Evolutionary conservation across 495 filamentous ascomycete genomes (phyloP).

Genomic region (Melanomma pulvis-pyrius): DNA sequence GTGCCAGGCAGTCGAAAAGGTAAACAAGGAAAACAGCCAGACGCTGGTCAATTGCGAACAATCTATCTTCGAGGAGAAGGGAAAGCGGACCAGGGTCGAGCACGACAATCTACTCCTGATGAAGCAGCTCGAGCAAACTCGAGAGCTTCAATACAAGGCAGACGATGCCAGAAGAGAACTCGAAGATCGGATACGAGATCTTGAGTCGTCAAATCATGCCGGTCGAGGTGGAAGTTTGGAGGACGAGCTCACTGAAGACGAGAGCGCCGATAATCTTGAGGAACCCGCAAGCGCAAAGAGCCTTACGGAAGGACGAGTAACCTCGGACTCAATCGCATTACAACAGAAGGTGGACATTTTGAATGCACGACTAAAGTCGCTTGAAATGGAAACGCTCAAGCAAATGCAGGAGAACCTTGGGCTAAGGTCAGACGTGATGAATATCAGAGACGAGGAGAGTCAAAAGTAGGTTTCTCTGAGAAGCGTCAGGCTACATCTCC

Average conservation of each 20-base stretch:
- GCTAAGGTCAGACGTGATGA: conserved; percentile 35
- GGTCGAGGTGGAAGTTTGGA: conserved; percentile 30
- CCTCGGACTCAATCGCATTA: conserved; percentile 34
- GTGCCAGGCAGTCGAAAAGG: conserved; percentile 54
- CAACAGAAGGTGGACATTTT: conserved; percentile 42
- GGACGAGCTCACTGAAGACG: conserved; percentile 32
- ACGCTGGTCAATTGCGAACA: conserved; percentile 63
- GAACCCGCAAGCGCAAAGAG: conserved; percentile 22
- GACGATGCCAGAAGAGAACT: conserved; percentile 59
- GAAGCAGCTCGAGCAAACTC: conserved; percentile 56
- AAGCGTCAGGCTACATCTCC: background rate
- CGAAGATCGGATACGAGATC: conserved; percentile 55
- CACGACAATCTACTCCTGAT: conserved; percentile 61
- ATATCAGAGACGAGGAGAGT: conserved; percentile 28
- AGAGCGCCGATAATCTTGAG: conserved; percentile 18
- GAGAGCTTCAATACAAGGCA: conserved; percentile 60
- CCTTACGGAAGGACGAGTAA: conserved; percentile 1
- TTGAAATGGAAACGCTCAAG: conserved; percentile 43
- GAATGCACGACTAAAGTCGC: conserved; percentile 26
- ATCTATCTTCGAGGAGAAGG: conserved; percentile 62
- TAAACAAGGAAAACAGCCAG: conserved; percentile 62
- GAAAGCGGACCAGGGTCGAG: conserved; percentile 59
- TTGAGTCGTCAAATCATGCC: conserved; percentile 44
- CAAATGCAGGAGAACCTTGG: conserved; percentile 44
- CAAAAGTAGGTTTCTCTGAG: conserved; percentile 17